Evolutionary conservation across 495 filamentous ascomycete genomes (phyloP).

Genomic region (Neurospora cerealis): DNA sequence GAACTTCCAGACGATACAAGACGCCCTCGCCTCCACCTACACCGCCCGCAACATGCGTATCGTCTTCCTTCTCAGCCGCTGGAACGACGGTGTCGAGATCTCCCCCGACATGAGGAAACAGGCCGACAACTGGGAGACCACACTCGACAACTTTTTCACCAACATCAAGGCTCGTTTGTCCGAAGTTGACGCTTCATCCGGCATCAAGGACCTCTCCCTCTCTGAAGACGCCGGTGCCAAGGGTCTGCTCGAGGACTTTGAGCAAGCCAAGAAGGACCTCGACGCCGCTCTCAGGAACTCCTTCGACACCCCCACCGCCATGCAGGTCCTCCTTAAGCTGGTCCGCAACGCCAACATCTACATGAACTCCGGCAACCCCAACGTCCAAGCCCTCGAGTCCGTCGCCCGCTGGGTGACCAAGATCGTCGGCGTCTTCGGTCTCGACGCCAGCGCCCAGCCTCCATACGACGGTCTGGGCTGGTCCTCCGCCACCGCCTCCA

Average conservation of each 20-base stretch:
- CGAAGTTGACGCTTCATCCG: slow-evolving; percentile 29
- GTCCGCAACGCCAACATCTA: slow-evolving; percentile 66
- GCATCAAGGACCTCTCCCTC: slow-evolving; percentile 35
- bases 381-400: slow-evolving; percentile 44
- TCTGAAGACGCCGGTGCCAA: slow-evolving; percentile 14
- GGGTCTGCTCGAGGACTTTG: slow-evolving; percentile 36
- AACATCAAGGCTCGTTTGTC: slow-evolving; percentile 55
- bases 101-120: slow-evolving; percentile 67
- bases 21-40: slow-evolving; percentile 66
- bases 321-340: slow-evolving; percentile 64
- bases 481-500: slow-evolving; percentile 59
- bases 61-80: slow-evolving; percentile 77
- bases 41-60: slow-evolving; percentile 74
- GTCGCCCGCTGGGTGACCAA: slow-evolving; percentile 73
- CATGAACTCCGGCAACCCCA: slow-evolving; percentile 43
- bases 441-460: slow-evolving; percentile 56
- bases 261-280: slow-evolving; percentile 53
- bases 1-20: slow-evolving; percentile 93
- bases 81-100: slow-evolving; percentile 89
- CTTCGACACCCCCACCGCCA: slow-evolving; percentile 73
- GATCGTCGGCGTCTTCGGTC: slow-evolving; percentile 75
- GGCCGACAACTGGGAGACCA: slow-evolving; percentile 69
- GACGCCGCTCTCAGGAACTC: slow-evolving; percentile 69
- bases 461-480: slow-evolving; percentile 64
- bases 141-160: slow-evolving; percentile 85